Evolutionary conservation across 139 green algal genomes (phyloP), one percentile per base, ranked within the genome.

Genomic region (Tetraselmis striata): DNA sequence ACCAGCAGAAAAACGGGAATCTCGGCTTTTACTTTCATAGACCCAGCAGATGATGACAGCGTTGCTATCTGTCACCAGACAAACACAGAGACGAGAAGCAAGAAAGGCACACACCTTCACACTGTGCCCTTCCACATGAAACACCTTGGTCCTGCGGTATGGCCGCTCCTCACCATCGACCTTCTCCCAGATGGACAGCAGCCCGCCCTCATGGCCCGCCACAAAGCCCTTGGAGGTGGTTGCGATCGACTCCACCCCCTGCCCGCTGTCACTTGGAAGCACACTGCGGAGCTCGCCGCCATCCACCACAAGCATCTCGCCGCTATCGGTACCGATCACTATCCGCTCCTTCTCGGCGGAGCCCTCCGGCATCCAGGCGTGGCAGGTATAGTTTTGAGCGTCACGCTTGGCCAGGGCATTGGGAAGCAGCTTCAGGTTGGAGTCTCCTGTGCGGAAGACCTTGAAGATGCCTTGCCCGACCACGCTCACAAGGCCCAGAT

Each of bases 291-390:
- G 80, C n/a, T 95, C 92, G 1, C 87, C 88, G 29, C 89, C 89
- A 31, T 90, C 90, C 28, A 96, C 78, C 29, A 98, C 81, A 75
- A 98, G 86, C 59, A 97, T 29, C 83, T 98, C 94, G 0, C 95
- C 95, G 24, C 85, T 88, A 1, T 87, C 86, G 28, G 90, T 96
- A n/a, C 92, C 94, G 78, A 96, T 45, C 76, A 95, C 89, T 78
- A 95, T 83, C 75, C 91, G 83, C 85, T 96, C 92, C 31, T 87
- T 85, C 58, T 90, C 84, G 2, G 5, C 76, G 31, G 79, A 59
- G 31, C 28, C 81, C 32, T 89, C 85, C 0, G 85, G 83, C 59
- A 94, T 77, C 94, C 93, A 97, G 23, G 85, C 81, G 59, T 93
- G 89, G 59, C 86, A 90, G 1, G 82, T 87, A 84, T 90, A 96